phyloP scores from a whole-genome alignment of 2,329 filamentous ascomycete genomes.

The Neoscytalidium dimidiatum region DNA sequence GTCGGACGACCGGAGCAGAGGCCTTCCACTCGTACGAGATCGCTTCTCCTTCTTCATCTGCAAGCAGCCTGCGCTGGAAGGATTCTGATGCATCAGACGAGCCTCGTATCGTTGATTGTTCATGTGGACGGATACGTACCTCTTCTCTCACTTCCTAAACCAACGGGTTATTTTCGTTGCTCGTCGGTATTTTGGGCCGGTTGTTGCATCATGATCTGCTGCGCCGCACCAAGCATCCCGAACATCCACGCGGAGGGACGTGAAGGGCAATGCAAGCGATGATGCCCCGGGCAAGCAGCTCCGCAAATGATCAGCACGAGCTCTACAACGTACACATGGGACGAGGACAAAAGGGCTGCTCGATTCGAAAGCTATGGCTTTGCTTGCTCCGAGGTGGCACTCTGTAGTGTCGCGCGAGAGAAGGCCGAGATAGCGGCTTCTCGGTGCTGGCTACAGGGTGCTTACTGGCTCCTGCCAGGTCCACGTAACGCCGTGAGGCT shows the following conservation, averaged over 20 bases:
- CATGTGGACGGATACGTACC: neutral
- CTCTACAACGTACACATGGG: neutral
- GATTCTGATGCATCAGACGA: neutral
- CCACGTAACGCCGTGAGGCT: neutral
- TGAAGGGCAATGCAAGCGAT: neutral
- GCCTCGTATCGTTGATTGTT: neutral
- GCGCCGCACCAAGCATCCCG: neutral
- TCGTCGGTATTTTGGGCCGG: too few species aligned
- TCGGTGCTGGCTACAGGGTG: neutral
- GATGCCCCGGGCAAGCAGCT: neutral
- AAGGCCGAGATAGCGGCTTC: neutral
- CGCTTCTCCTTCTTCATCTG: neutral
- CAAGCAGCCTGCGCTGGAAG: neutral
- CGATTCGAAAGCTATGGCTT: neutral
- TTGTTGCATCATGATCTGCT: neutral
- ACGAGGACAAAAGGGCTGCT: neutral
- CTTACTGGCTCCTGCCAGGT: neutral
- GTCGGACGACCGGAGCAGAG: neutral
- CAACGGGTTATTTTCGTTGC: neutral
- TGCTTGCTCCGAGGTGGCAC: neutral
- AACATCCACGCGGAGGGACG: neutral
- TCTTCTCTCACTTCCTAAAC: neutral
- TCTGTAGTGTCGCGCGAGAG: neutral
- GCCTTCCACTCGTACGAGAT: constrained; percentile 2
- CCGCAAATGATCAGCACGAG: neutral